Evolutionary conservation across 345 rosid genomes (phyloP).

Genomic region (Aquilaria malaccensis): DNA sequence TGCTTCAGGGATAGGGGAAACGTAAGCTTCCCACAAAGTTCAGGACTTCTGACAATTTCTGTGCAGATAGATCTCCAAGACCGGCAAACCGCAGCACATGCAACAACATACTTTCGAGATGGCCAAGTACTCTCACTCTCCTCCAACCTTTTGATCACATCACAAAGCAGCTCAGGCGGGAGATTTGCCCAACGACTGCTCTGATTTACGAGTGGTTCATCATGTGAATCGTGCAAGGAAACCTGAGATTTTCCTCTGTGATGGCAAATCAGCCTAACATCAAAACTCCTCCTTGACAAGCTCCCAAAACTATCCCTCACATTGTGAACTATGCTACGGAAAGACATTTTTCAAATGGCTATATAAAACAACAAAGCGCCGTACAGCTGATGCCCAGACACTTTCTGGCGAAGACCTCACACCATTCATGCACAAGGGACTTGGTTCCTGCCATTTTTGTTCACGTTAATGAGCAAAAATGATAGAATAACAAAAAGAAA

Average conservation of each 20-base stretch:
- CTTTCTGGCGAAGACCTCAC: conserved; percentile 3
- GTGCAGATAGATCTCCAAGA: conserved; percentile 67
- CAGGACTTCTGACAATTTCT: conserved; percentile 56
- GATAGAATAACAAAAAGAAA: not conserved
- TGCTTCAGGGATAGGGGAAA: conserved; percentile 62
- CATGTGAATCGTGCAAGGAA: conserved; percentile 30
- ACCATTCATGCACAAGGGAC: conserved; percentile 10
- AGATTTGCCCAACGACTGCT: conserved; percentile 65
- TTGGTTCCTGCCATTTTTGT: conserved; percentile 16
- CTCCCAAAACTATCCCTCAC: conserved; percentile 64
- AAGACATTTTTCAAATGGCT: conserved; percentile 37
- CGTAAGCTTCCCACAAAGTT: conserved; percentile 58
- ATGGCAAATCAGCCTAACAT: conserved; percentile 42
- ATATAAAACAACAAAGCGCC: not conserved
- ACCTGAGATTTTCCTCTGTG: conserved; percentile 54
- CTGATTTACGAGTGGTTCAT: conserved; percentile 39
- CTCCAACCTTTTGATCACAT: conserved; percentile 56
- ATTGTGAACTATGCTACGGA: conserved; percentile 63
- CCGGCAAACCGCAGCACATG: conserved; percentile 63
- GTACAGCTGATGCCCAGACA: not conserved
- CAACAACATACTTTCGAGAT: conserved; percentile 47
- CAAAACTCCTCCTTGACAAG: conserved; percentile 58
- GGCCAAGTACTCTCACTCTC: conserved; percentile 69
- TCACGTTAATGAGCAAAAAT: conserved; percentile 8
- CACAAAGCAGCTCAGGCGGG: conserved; percentile 52